phyloP scores from a whole-genome alignment of 2,329 filamentous ascomycete genomes.

The Trichoderma polysporum region DNA sequence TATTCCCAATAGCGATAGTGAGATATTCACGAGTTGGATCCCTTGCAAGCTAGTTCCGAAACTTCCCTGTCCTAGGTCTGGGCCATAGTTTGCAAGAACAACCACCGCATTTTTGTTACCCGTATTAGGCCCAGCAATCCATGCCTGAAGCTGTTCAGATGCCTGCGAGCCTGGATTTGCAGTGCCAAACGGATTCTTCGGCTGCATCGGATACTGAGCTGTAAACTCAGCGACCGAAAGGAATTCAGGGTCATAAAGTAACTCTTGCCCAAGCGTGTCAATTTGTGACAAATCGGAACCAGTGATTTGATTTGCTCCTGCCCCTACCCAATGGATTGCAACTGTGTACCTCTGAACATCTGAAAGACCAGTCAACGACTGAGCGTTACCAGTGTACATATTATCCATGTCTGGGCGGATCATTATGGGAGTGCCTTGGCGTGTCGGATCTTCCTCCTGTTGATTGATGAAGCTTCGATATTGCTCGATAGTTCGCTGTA shows the following conservation, averaged over 20 bases:
- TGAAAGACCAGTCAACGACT: not conserved
- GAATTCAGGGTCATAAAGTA: not conserved
- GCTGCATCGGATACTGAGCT: conserved; percentile 5
- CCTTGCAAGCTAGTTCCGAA: not conserved
- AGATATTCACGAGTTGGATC: conserved; percentile 7
- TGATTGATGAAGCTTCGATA: conserved; percentile 14
- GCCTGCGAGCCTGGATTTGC: conserved; percentile 1
- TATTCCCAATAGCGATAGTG: conserved; percentile 1
- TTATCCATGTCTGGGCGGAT: conserved; percentile 13
- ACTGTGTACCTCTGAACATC: conserved; percentile 11
- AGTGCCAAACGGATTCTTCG: conserved; percentile 6
- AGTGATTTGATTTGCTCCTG: conserved; percentile 4
- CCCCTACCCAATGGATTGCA: conserved; percentile 11
- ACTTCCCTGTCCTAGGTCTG: conserved; percentile 1
- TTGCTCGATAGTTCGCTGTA: conserved; percentile 9
- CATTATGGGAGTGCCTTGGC: conserved; percentile 9
- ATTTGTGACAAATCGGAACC: conserved; percentile 2
- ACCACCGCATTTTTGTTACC: conserved; percentile 4
- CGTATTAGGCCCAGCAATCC: conserved; percentile 6
- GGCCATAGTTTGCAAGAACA: conserved; percentile 8
- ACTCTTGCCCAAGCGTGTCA: not conserved
- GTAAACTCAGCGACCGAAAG: conserved; percentile 3
- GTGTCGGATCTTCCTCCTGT: conserved; percentile 10
- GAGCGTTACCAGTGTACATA: conserved; percentile 6
- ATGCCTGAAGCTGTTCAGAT: conserved; percentile 4